Percentiles rank a stretch among this genome's conserved stretches.
Conservation (phyloP, 306 rosid genomes). For the Pyrus bretschneideri region DNA sequence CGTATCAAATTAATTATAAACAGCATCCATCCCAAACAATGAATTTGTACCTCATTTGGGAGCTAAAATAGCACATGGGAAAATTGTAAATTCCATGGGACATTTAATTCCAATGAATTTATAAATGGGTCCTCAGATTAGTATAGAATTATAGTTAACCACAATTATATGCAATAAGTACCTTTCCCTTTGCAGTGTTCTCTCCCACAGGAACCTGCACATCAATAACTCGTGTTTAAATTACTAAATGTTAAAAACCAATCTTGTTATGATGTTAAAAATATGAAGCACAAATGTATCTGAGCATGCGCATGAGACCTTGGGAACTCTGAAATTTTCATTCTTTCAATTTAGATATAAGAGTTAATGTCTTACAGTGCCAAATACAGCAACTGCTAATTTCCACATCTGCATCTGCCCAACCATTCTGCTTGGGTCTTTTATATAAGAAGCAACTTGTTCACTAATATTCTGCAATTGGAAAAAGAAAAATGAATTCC, state of each 20-base stretch:
- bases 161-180: background rate
- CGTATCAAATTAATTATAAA: background rate
- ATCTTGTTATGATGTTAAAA: no score
- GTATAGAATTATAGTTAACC: background rate
- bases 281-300: no score
- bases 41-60: no score
- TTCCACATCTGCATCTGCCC: slow-evolving; percentile 70
- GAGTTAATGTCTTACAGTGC: background rate
- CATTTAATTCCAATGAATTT: background rate
- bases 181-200: slow-evolving; percentile 26
- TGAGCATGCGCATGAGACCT: background rate
- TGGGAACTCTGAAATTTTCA: no score
- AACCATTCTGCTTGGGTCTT: slow-evolving; percentile 88
- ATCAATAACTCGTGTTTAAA: background rate
- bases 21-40: no score
- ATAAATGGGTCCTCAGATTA: background rate
- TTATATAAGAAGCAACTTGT: slow-evolving; percentile 81
- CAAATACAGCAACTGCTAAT: slow-evolving; percentile 51
- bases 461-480: no score
- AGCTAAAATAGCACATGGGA: background rate
- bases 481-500: no score
- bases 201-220: slow-evolving; percentile 43
- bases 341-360: no score
- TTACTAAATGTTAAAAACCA: no score
- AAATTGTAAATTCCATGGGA: background rate